phyloP scores from a whole-genome alignment of 78 protist species.

The Tieghemostelium lacteum region DNA sequence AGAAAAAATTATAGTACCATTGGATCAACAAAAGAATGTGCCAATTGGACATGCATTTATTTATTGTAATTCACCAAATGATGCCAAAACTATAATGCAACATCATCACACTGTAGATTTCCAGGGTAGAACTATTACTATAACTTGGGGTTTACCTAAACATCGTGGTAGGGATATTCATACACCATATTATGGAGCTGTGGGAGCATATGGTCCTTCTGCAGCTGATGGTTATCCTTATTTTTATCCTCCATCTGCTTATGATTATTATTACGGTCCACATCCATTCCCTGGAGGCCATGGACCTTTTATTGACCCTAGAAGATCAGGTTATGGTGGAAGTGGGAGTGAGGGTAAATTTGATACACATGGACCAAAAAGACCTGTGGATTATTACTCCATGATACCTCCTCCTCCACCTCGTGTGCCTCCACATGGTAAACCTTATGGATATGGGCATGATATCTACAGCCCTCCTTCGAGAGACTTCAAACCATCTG shows the following conservation, averaged over 20 bases:
- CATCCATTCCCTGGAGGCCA: too few relatives aligned
- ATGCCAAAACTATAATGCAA: conserved; percentile 51
- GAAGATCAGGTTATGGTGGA: conserved; percentile 10
- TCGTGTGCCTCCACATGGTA: too few relatives aligned
- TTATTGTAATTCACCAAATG: conserved; percentile 43
- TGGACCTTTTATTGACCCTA: conserved; percentile 30
- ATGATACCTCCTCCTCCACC: too few relatives aligned
- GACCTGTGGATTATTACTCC: too few relatives aligned
- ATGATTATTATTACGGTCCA: conserved; percentile 12
- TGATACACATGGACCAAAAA: too few relatives aligned
- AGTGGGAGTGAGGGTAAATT: not conserved
- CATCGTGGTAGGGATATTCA: conserved; percentile 26
- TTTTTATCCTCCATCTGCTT: not conserved
- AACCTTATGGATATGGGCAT: too few relatives aligned
- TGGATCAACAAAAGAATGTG: conserved; percentile 54
- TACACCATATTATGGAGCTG: not conserved
- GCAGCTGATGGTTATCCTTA: conserved; percentile 7
- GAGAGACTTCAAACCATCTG: too few relatives aligned
- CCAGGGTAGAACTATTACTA: conserved; percentile 7
- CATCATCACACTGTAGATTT: conserved; percentile 13
- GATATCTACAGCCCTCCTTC: too few relatives aligned
- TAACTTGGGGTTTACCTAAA: conserved; percentile 71
- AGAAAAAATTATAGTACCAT: conserved; percentile 63
- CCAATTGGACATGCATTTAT: conserved; percentile 73
- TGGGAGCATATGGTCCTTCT: not conserved